Percentiles rank a stretch among this genome's conserved stretches.
phyloP scores from a whole-genome alignment of 495 filamentous ascomycete genomes.

The Penicillium manginii region DNA sequence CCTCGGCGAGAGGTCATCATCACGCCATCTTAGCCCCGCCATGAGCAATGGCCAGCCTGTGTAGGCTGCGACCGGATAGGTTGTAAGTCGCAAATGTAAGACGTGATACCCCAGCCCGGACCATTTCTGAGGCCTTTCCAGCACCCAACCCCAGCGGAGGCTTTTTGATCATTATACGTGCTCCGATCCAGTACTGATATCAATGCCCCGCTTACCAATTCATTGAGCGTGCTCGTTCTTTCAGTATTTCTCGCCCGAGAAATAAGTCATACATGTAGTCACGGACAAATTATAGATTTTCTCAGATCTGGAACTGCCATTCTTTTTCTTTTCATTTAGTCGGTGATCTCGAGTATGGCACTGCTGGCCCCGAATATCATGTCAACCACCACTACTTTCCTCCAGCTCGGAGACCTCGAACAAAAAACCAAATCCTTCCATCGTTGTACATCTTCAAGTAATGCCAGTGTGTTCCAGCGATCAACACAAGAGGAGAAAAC shows the following conservation, averaged over 20 bases:
- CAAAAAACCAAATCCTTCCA: slow-evolving; percentile 22
- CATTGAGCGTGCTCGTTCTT: slow-evolving; percentile 17
- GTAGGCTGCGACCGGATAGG: slow-evolving; percentile 11
- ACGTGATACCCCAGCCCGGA: slow-evolving; percentile 8
- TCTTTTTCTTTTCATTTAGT: slow-evolving; percentile 2
- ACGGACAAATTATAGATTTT: slow-evolving; percentile 25
- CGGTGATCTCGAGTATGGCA: slow-evolving; percentile 18
- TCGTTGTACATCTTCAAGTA: slow-evolving; percentile 15
- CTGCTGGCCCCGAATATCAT: slow-evolving; percentile 26
- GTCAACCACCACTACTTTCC: slow-evolving; percentile 33
- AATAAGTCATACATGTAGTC: slow-evolving; percentile 4
- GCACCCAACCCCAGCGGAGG: slow-evolving; percentile 21
- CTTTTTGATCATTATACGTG: slow-evolving; percentile 19
- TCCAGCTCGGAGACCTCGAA: slow-evolving; percentile 28
- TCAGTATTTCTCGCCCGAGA: slow-evolving; percentile 35
- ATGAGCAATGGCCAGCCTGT: slow-evolving; percentile 34
- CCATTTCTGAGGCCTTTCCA: slow-evolving; percentile 2
- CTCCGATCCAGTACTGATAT: slow-evolving; percentile 23
- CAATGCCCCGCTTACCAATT: slow-evolving; percentile 20
- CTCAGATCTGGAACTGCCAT: not conserved
- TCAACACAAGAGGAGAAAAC: slow-evolving; percentile 10
- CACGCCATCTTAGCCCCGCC: slow-evolving; percentile 47
- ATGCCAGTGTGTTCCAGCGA: not conserved
- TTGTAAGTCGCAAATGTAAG: slow-evolving; percentile 14
- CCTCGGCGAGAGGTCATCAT: slow-evolving; percentile 17